A percentile compares a stretch with the other conserved stretches of the same genome.
Evolutionary conservation across 768 basidiomycete species (phyloP).

Genomic region (Boletus subparvulus): DNA sequence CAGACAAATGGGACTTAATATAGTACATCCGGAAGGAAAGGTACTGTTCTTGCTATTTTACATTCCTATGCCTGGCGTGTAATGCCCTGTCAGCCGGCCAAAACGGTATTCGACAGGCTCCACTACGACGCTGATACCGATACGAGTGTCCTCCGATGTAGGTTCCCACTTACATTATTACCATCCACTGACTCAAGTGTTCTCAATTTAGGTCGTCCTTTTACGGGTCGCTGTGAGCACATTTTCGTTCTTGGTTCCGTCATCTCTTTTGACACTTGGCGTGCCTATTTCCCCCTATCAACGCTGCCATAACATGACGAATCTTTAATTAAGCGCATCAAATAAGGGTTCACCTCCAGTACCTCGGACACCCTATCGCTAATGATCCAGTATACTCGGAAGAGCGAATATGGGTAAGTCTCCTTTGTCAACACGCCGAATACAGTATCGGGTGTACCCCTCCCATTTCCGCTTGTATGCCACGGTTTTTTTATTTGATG

Average conservation of each 20-base stretch:
- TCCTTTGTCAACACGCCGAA: not conserved
- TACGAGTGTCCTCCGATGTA: constrained; percentile 87
- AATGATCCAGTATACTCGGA: constrained; percentile 95
- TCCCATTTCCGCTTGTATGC: not conserved
- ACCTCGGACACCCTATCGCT: constrained; percentile 87
- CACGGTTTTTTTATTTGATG: not conserved
- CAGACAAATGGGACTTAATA: constrained; percentile 94
- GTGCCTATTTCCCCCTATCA: not conserved
- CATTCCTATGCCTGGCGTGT: not conserved
- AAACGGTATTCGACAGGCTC: constrained; percentile 83
- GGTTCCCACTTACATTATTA: not conserved
- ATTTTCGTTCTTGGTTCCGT: not conserved
- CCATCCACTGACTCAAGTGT: constrained; percentile 1
- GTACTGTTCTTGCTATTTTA: constrained; percentile 37
- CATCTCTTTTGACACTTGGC: not conserved
- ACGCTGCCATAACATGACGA: constrained; percentile 5
- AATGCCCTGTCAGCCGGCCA: constrained; percentile 57
- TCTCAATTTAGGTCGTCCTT: constrained; percentile 61
- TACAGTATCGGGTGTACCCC: not conserved
- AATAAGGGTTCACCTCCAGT: constrained; percentile 95
- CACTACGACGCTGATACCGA: constrained; percentile 78
- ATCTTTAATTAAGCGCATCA: constrained; percentile 72
- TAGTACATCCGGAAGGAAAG: constrained; percentile 95
- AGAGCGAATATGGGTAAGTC: constrained; percentile 66
- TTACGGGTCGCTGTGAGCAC: constrained; percentile 87